phyloP scores from a whole-genome alignment of 2,329 filamentous ascomycete species.

The Pestalotiopsis sp. region DNA sequence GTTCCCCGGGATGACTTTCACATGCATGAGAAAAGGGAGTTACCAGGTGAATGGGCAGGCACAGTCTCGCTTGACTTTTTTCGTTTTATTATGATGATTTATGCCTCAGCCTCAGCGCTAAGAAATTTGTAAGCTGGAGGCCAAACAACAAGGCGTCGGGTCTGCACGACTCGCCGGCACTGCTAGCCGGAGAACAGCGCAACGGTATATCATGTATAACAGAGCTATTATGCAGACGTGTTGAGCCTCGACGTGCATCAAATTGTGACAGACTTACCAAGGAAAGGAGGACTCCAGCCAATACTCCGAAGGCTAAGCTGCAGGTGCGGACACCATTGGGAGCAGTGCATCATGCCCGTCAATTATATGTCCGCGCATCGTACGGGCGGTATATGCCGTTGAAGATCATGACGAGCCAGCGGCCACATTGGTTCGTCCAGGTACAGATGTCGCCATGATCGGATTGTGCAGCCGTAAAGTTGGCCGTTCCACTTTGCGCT shows the following conservation, averaged over 20 bases:
- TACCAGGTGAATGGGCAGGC: neutral
- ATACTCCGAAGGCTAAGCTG: conserved; percentile 8
- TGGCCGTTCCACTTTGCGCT: neutral
- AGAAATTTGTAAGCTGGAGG: neutral
- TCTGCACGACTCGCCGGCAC: conserved; percentile 8
- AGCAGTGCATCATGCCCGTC: neutral
- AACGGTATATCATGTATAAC: conserved; percentile 9
- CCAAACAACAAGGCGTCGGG: neutral
- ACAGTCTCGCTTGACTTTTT: neutral
- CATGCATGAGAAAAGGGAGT: conserved; percentile 1
- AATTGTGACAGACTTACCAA: neutral
- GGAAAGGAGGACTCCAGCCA: neutral
- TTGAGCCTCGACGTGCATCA: conserved; percentile 9
- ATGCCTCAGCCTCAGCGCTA: neutral
- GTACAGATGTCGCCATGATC: neutral
- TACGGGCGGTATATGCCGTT: neutral
- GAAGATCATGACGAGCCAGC: neutral
- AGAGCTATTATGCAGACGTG: conserved; percentile 5
- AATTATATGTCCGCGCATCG: neutral
- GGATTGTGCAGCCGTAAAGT: neutral
- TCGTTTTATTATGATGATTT: neutral
- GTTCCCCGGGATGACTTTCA: neutral
- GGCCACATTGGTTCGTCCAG: neutral
- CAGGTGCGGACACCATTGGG: conserved; percentile 1
- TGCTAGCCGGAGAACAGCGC: conserved; percentile 3